A percentile compares a stretch with the other conserved stretches of the same genome.
These are phyloP conservation scores for Umbelopsis sp. DNA, from an alignment of 371 early-diverging fungal genomes.

Conservation along the genomic window DNA sequence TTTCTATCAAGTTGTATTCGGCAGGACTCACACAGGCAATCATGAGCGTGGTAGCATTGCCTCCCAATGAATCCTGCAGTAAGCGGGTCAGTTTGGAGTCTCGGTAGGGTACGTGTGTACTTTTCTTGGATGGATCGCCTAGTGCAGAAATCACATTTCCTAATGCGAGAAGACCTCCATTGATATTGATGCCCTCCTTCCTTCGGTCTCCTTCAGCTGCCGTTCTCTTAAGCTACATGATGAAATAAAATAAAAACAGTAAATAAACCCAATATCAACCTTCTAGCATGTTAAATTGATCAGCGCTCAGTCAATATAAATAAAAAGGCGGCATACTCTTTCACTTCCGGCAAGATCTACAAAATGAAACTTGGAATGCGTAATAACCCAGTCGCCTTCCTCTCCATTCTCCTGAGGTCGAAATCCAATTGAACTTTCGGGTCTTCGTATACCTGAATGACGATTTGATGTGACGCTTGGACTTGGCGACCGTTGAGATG, in stretches of 20 bases:
- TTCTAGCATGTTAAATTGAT: not conserved
- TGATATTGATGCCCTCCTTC: constrained; percentile 98
- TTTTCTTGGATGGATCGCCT: constrained; percentile 79
- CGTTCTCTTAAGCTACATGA: constrained; percentile 83
- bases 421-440: constrained; percentile 23
- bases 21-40: constrained; percentile 91
- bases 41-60: constrained; percentile 91
- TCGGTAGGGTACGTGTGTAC: constrained; percentile 92
- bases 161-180: constrained; percentile 95
- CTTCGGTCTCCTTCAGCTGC: constrained; percentile 93
- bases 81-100: constrained; percentile 98
- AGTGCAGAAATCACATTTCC: constrained; percentile 99
- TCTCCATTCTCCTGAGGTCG: constrained; percentile 28
- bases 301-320: constrained; percentile 6
- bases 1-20: constrained; percentile 85
- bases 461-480: constrained; percentile 34
- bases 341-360: constrained; percentile 99
- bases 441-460: constrained; percentile 23
- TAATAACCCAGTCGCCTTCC: constrained; percentile 57
- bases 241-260: constrained; percentile 6
- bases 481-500: constrained; percentile 28
- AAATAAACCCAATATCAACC: not conserved
- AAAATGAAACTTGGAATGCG: constrained; percentile 95
- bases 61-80: constrained; percentile 96
- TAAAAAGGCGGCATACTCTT: constrained; percentile 54